Conservation (phyloP, 2,329 filamentous ascomycete species). For the Aspergillus hortae region DNA sequence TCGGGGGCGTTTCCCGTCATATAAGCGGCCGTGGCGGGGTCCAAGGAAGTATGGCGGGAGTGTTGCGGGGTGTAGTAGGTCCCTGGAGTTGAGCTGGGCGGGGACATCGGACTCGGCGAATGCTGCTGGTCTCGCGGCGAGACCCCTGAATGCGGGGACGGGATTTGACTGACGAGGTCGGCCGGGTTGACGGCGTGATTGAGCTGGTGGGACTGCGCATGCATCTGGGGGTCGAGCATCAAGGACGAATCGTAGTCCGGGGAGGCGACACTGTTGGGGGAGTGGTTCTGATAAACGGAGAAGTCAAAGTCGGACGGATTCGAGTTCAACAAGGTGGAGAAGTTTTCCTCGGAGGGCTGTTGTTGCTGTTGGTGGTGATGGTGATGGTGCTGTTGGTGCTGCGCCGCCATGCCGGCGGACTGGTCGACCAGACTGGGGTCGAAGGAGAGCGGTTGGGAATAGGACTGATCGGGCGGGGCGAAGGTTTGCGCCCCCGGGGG, state of each 20-base stretch:
- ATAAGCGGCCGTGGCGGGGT: slow-evolving; percentile 59
- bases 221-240: slow-evolving; percentile 40
- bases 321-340: slow-evolving; percentile 38
- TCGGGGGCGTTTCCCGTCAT: slow-evolving; percentile 52
- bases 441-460: slow-evolving; percentile 35
- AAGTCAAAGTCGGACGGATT: slow-evolving; percentile 38
- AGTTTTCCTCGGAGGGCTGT: slow-evolving; percentile 28
- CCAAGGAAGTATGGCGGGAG: slow-evolving; percentile 59
- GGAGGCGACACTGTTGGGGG: slow-evolving; percentile 25
- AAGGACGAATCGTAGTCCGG: slow-evolving; percentile 38
- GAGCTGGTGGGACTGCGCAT: slow-evolving; percentile 31
- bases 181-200: slow-evolving; percentile 46
- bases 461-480: slow-evolving; percentile 31
- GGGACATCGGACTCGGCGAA: slow-evolving; percentile 49
- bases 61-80: slow-evolving; percentile 52
- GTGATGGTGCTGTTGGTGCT: slow-evolving; percentile 14
- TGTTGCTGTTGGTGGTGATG: slow-evolving; percentile 14
- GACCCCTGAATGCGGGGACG: slow-evolving; percentile 50
- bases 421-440: slow-evolving; percentile 35
- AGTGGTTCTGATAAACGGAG: slow-evolving; percentile 34
- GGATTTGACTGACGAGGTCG: slow-evolving; percentile 44
- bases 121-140: slow-evolving; percentile 55
- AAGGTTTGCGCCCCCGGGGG: slow-evolving; percentile 25
- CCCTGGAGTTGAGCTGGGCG: slow-evolving; percentile 52
- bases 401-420: slow-evolving; percentile 23